A percentile compares a stretch with the other conserved stretches of the same genome.
Evolutionary conservation across 495 filamentous ascomycete species (phyloP).

Genomic region (Aspergillus olivimuriae): DNA sequence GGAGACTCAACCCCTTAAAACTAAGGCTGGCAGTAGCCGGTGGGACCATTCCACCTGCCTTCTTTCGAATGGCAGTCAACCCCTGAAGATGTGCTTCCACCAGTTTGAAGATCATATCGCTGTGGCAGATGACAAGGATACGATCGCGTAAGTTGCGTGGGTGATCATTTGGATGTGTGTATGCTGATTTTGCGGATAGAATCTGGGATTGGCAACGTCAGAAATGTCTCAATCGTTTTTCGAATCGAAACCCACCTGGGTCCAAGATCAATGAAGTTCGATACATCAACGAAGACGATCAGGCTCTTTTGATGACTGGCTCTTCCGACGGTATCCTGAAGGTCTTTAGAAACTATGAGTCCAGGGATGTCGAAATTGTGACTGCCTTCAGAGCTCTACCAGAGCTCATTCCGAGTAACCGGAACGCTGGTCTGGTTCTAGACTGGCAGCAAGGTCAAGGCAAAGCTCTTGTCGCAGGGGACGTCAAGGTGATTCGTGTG

Average conservation of each 20-base stretch:
- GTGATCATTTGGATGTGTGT: not conserved
- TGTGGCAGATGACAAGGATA: constrained; percentile 89
- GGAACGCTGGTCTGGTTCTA: constrained; percentile 91
- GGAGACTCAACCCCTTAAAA: constrained; percentile 89
- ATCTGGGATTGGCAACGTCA: constrained; percentile 90
- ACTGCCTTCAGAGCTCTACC: constrained; percentile 87
- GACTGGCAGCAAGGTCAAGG: constrained; percentile 99
- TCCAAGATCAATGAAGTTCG: constrained; percentile 90
- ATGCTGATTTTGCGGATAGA: constrained; percentile 36
- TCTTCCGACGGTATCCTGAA: constrained; percentile 91
- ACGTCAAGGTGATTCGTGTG: constrained; percentile 89
- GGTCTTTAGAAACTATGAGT: constrained; percentile 84
- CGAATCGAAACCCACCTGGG: constrained; percentile 84
- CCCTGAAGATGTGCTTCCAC: constrained; percentile 89
- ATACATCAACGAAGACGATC: constrained; percentile 98
- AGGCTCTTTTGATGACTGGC: constrained; percentile 88
- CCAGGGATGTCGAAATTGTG: constrained; percentile 72
- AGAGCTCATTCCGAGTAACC: constrained; percentile 83
- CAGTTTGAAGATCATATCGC: constrained; percentile 96
- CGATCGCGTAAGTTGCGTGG: constrained; percentile 51
- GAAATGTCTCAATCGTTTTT: constrained; percentile 73
- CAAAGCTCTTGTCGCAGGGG: constrained; percentile 86
- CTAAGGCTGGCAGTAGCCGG: constrained; percentile 69
- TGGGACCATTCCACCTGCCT: constrained; percentile 76
- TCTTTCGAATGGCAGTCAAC: constrained; percentile 82